These are phyloP conservation scores for Acacia pycnantha DNA, from an alignment of 331 rosid species.

Conservation along the genomic window DNA sequence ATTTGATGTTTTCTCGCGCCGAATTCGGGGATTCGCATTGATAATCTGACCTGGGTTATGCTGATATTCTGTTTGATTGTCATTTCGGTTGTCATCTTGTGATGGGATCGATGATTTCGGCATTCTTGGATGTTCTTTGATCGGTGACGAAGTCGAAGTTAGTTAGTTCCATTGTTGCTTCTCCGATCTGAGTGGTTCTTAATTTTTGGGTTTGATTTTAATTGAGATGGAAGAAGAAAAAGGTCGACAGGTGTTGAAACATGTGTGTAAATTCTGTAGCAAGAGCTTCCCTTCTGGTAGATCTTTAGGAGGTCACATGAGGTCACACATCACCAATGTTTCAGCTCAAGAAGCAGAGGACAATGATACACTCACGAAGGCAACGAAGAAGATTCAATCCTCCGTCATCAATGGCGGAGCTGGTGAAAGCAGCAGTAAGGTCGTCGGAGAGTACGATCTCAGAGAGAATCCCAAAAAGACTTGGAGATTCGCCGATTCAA, in stretches of 20 bases:
- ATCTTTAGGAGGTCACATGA: conserved; percentile 97
- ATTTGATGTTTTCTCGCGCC: conserved; percentile 27
- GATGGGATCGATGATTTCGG: conserved; percentile 43
- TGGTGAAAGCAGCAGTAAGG: not conserved
- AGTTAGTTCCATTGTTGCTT: conserved; percentile 20
- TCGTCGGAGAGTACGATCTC: conserved; percentile 46
- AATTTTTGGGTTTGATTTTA: not conserved
- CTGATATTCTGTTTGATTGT: conserved; percentile 18
- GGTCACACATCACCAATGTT: conserved; percentile 65
- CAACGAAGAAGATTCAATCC: conserved; percentile 30
- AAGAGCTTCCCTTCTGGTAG: conserved; percentile 82
- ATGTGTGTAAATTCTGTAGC: conserved; percentile 81
- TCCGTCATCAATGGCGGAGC: conserved; percentile 37
- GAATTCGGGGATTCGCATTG: conserved; percentile 34
- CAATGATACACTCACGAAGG: conserved; percentile 28
- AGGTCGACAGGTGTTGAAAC: conserved; percentile 42
- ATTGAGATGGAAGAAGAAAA: conserved; percentile 54
- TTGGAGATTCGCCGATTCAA: conserved; percentile 56
- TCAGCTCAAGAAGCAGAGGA: conserved; percentile 39
- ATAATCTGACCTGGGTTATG: conserved; percentile 52
- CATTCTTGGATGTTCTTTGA: conserved; percentile 40
- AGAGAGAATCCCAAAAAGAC: conserved; percentile 84
- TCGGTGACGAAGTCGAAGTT: not conserved
- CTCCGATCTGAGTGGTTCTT: conserved; percentile 30
- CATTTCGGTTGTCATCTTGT: conserved; percentile 14